Evolutionary conservation across 1,139 yeast genomes (phyloP).

Genomic region (Geotrichum cucujoidarum): DNA sequence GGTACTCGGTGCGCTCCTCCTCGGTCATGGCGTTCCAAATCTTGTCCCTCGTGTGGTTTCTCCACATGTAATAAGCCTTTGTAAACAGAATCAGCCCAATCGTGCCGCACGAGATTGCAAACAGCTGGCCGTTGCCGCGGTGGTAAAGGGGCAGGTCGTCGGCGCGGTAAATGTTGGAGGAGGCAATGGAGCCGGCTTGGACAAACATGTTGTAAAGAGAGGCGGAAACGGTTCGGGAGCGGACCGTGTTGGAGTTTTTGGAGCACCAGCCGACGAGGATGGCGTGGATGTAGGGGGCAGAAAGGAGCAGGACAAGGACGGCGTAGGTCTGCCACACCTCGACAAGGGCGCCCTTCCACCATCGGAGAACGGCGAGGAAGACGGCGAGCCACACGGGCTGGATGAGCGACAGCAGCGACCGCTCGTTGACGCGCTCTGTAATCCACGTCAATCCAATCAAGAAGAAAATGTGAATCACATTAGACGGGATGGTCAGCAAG

Average conservation of each 20-base stretch:
- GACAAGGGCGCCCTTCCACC: constrained; percentile 46
- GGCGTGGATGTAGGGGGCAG: constrained; percentile 47
- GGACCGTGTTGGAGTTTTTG: constrained; percentile 54
- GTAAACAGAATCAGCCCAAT: constrained; percentile 25
- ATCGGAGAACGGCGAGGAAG: constrained; percentile 43
- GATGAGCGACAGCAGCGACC: constrained; percentile 30
- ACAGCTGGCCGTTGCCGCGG: constrained; percentile 47
- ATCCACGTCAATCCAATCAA: constrained; percentile 38
- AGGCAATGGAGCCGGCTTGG: constrained; percentile 51
- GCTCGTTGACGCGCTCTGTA: constrained; percentile 44
- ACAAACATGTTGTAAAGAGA: constrained; percentile 60
- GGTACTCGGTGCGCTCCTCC: constrained; percentile 45
- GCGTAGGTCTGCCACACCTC: constrained; percentile 51
- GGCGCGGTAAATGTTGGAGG: constrained; percentile 51
- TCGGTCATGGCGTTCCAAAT: constrained; percentile 46
- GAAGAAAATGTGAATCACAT: constrained; percentile 40
- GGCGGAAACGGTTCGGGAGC: constrained; percentile 55
- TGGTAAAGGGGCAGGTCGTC: constrained; percentile 56
- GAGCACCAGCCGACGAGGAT: constrained; percentile 59
- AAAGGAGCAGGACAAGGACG: constrained; percentile 44
- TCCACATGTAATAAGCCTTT: constrained; percentile 42
- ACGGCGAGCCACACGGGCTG: constrained; percentile 41
- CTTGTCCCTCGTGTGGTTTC: constrained; percentile 43
- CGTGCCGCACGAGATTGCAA: constrained; percentile 39
- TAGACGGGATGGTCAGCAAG: constrained; percentile 49